Base-by-base conservation (phyloP, 805 yeast genomes). In the Huiozyma sinensis region DNA sequence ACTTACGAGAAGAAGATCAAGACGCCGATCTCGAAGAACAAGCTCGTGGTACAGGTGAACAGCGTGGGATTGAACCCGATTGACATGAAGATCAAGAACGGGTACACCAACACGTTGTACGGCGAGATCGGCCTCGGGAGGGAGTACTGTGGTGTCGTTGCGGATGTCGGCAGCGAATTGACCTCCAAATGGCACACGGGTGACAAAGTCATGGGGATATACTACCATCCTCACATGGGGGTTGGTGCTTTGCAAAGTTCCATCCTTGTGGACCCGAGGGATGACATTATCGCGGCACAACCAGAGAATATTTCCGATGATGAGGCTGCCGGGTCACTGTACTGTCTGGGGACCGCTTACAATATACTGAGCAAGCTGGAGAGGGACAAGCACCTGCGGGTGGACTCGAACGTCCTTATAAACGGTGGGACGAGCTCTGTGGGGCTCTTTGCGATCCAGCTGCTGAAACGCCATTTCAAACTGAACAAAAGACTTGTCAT, bases 391-490 rank as follows among this genome's bases (percentile, higher is more conserved):
- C 44, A 53, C 50, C 29, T 63, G 51, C 68, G 68, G 35, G 61
- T 65, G 4, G 66, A 67, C 9, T 63, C 76, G 2, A 73, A 71
- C 44, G 73, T 85, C 2, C 66, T 85, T 38, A 68, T 87, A 36
- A 70, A 83, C 47, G 95, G 95, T 43, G 94, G 83, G n/a, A 79
- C 85, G 2, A 75, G 92, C 2, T 68, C 79, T n/a, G 83, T 83
- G 8, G 95, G 92, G 2, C 58, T 76, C 45, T 71, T 69, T 61
- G 71, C 73, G 5, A 68, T 78, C 31, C 88, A 81, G 56, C 53
- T 84, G 28, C 72, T 80, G 24, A 80, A 75, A 57, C 54, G 69
- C 17, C 60, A 66, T 49, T 75, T 67, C 51, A 66, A 71, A 12
- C 73, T 78, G 7, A 56, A 57, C 13, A 63, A 64, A 37, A 70